phyloP scores from a whole-genome alignment of 208 protist species.

The Trypanosoma mega region DNA sequence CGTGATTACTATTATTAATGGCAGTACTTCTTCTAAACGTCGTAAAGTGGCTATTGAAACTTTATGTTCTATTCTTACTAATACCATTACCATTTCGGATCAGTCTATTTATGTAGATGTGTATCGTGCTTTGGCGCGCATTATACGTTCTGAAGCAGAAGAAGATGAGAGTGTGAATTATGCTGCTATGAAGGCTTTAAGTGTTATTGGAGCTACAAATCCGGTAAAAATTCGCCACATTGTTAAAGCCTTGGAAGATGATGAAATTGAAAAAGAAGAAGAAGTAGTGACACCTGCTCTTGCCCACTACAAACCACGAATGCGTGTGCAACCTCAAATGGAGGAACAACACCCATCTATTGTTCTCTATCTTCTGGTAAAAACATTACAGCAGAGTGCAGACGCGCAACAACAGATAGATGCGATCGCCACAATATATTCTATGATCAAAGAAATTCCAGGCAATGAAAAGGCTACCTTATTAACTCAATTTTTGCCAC shows the following conservation, averaged over 20 bases:
- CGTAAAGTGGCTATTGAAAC: constrained; percentile 70
- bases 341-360: constrained; percentile 75
- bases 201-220: constrained; percentile 81
- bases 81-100: constrained; percentile 53
- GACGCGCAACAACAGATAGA: constrained; percentile 78
- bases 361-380: constrained; percentile 83
- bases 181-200: constrained; percentile 70
- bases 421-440: constrained; percentile 53
- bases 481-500: constrained; percentile 76
- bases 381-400: constrained; percentile 73
- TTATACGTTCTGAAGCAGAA: constrained; percentile 76
- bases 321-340: constrained; percentile 70
- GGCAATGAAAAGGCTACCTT: constrained; percentile 67
- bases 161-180: constrained; percentile 68
- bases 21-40: constrained; percentile 63
- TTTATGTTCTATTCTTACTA: constrained; percentile 69
- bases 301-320: constrained; percentile 72
- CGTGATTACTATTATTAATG: constrained; percentile 71
- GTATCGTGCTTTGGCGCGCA: constrained; percentile 72
- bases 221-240: constrained; percentile 73
- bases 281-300: constrained; percentile 76
- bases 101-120: constrained; percentile 47
- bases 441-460: constrained; percentile 67
- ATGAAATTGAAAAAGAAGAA: constrained; percentile 81
- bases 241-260: constrained; percentile 60